A percentile compares a stretch with the other conserved stretches of the same genome.
phyloP scores from a whole-genome alignment of 2,329 filamentous ascomycete species.

The Lasiodiplodia sp. region DNA sequence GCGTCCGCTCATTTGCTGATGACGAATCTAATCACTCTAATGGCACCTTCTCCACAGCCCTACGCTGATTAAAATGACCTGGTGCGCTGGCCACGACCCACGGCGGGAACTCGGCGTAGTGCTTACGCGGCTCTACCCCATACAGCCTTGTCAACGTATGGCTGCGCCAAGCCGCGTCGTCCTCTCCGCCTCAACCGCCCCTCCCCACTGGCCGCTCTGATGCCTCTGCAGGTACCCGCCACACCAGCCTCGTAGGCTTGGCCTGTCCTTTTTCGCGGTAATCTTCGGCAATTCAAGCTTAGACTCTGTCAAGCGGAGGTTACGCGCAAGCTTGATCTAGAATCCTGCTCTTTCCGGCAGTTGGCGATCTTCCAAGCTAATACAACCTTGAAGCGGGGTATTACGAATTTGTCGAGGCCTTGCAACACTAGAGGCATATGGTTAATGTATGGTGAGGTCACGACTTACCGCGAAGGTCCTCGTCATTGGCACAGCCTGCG shows the following conservation, averaged over 20 bases:
- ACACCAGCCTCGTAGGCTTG: not conserved
- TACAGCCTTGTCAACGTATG: constrained; percentile 11
- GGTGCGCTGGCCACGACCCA: constrained; percentile 2
- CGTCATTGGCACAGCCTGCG: not conserved
- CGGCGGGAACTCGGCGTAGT: constrained; percentile 24
- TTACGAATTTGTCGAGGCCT: not conserved
- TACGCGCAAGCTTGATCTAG: constrained; percentile 23
- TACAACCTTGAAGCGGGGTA: not conserved
- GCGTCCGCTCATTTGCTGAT: constrained; percentile 12
- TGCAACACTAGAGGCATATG: not conserved
- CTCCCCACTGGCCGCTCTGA: not conserved
- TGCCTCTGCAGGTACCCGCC: constrained; percentile 19
- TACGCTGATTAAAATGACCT: constrained; percentile 21
- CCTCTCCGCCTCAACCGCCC: not conserved
- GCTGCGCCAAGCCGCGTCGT: constrained; percentile 15
- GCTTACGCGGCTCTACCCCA: constrained; percentile 29
- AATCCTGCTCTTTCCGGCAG: not conserved
- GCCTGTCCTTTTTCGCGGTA: not conserved
- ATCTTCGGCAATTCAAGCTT: constrained; percentile 5
- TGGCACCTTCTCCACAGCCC: constrained; percentile 24
- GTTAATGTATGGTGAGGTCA: constrained; percentile 6
- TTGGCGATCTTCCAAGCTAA: not conserved
- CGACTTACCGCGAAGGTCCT: too few species aligned
- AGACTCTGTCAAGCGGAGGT: not conserved
- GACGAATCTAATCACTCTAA: constrained; percentile 16